Evolutionary conservation across 1,139 yeast species (phyloP), one percentile per base, ranked within the genome.

Genomic region (Nakaseomyces bracarensis): DNA sequence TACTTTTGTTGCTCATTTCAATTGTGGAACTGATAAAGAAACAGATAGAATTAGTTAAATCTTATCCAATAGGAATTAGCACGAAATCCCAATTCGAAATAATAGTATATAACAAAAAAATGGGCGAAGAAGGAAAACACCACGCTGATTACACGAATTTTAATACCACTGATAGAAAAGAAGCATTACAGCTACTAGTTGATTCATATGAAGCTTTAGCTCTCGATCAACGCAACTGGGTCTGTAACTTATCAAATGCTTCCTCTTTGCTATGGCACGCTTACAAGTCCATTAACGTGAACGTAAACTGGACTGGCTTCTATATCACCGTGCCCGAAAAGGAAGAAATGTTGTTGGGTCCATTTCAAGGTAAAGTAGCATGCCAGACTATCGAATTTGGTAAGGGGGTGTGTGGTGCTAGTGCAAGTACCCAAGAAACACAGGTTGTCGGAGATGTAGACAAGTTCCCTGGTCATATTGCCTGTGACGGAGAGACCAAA

Each of bases 281-380:
- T 11, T 89, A 84, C 63, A 79, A 75, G 46, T 73, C 86, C 0
- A 57, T 82, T 4, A 58, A 58, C n/a, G 49, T 60, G 19, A 60
- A 66, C 1, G 84, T 89, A 16, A 91, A 91, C 60, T 91, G 98
- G 98, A 77, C 95, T 0, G 98, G 98, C 0, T 87, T 91, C 58
- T 91, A 91, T 55, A 75, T 84, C 1, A 45, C 54, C 2, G 41
- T 48, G 15, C 45, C 46, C 10, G 58, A 54, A 6, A 53, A 52
- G 8, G 41, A 57, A 0, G 76, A 72, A 53, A 68, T 91, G 43
- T 71, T 85, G 25, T 68, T 91, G 37, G 98, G 94, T 0, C 98
- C 98, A 7, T 91, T 91, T 61, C 95, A 86, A 61, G 98, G 98
- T 1, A 86, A 86, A 61, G 97, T 91, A 3, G 97, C 97, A 0